Base-by-base conservation (phyloP, 345 rosid genomes). In the Ceriops decandra region DNA sequence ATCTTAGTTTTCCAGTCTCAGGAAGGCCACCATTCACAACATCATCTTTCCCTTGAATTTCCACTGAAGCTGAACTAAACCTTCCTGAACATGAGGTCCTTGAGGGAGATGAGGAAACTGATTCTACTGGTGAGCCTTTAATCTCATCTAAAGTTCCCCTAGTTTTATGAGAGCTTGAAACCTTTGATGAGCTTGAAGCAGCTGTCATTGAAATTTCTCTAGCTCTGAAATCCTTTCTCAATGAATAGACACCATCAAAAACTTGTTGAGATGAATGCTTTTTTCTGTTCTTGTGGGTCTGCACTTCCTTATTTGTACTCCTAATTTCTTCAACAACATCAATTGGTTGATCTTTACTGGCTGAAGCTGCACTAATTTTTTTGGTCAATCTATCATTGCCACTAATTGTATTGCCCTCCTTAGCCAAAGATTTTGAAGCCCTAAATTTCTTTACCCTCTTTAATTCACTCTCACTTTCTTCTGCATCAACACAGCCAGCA, bases 161-260 rank as follows among this genome's bases (percentile, higher is more conserved):
- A 59, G 35, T 69, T 66, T 68, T 81, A 19, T 65, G 79, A 58
- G 82, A 81, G 62, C 75, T 81, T 1, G 83, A 82, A 69, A 87
- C 80, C 80, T 83, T 88, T 53, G 90, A 85, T 59, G 87, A 85
- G 83, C 87, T 87, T 79, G 90, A 87, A 56, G 76, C 76, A 53
- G 85, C 82, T 46, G 85, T 71, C 69, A 60, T 68, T 26, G 81
- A 74, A 69, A 84, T 71, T 52, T 80, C 85, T 66, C 75, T 76
- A 67, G 67, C 63, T 76, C 79, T 85, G 71, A 79, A 60, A 60
- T 74, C 76, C 33, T 72, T 78, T 74, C 74, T 80, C 27, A 53
- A 70, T 53, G 77, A 70, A 66, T 79, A 77, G 57, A 70, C 20
- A 35, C 68, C 79, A 64, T 66, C 73, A 58, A 24, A 38, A 69